These are phyloP conservation scores for Amanita rubescens DNA, from an alignment of 768 basidiomycete species.

Conservation along the genomic window DNA sequence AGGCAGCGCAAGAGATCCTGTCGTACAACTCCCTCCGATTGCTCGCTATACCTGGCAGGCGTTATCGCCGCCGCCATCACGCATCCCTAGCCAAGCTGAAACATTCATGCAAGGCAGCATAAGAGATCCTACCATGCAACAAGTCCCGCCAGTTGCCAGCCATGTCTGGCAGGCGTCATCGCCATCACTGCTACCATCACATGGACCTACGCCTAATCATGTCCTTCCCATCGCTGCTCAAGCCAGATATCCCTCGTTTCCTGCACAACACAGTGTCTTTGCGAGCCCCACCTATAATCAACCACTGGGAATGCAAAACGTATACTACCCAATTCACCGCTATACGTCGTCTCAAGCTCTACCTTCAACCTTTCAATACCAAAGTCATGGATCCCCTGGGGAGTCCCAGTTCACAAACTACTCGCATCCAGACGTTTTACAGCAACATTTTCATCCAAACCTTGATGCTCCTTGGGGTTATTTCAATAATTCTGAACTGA, in stretches of 20 bases:
- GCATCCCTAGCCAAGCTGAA: not conserved
- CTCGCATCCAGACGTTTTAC: not conserved
- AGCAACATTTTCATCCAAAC: not conserved
- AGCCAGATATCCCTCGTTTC: no score
- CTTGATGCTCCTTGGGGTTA: not conserved
- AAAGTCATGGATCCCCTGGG: not conserved
- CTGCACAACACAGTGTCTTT: not conserved
- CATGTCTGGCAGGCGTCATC: not conserved
- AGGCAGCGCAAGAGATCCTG: not conserved
- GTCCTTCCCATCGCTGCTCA: no score
- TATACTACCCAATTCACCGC: conserved; percentile 1
- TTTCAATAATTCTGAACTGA: not conserved
- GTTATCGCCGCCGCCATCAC: not conserved
- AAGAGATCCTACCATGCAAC: not conserved
- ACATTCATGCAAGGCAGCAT: not conserved
- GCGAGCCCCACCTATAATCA: not conserved
- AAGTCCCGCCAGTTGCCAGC: not conserved
- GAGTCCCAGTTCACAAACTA: not conserved
- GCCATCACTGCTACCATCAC: no score
- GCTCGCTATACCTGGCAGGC: not conserved
- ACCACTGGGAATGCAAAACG: not conserved
- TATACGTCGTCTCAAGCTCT: not conserved
- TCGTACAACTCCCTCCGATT: not conserved
- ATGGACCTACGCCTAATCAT: no score
- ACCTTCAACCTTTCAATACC: not conserved